Evolutionary conservation across 2,329 filamentous ascomycete species (phyloP).

Genomic region (Xylariomycetidae sp.): DNA sequence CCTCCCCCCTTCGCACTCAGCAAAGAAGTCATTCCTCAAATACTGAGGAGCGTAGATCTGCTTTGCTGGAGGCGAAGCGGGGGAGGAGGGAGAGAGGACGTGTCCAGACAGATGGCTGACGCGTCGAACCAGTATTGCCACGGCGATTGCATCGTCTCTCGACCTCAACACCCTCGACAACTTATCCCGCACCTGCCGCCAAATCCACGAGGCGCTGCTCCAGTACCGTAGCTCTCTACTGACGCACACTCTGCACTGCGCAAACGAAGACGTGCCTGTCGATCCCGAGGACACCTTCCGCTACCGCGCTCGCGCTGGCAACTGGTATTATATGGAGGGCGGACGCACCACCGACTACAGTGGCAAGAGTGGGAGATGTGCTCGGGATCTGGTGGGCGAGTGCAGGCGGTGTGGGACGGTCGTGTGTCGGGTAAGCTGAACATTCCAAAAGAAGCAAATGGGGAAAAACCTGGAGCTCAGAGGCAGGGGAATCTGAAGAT

Average conservation of each 20-base stretch:
- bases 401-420: slow-evolving; percentile 74
- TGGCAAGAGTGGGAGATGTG: slow-evolving; percentile 74
- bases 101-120: no score
- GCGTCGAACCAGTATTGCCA: slow-evolving; percentile 59
- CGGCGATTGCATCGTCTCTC: slow-evolving; percentile 68
- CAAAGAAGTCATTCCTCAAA: neutral
- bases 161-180: slow-evolving; percentile 85
- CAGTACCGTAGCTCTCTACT: slow-evolving; percentile 74
- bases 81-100: no score
- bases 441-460: neutral
- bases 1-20: neutral
- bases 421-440: slow-evolving; percentile 70
- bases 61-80: no score
- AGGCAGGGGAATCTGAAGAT: no score
- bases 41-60: neutral
- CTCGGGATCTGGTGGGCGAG: slow-evolving; percentile 78
- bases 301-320: slow-evolving; percentile 52
- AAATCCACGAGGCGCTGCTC: slow-evolving; percentile 71
- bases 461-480: no score
- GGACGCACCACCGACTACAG: slow-evolving; percentile 44
- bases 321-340: slow-evolving; percentile 58
- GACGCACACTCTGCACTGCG: slow-evolving; percentile 72
- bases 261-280: slow-evolving; percentile 59
- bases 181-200: slow-evolving; percentile 76
- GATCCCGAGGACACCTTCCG: slow-evolving; percentile 53